A percentile compares a stretch with the other conserved stretches of the same genome.
Evolutionary conservation across 306 rosid genomes (phyloP).

Genomic region (Fragaria vesca): DNA sequence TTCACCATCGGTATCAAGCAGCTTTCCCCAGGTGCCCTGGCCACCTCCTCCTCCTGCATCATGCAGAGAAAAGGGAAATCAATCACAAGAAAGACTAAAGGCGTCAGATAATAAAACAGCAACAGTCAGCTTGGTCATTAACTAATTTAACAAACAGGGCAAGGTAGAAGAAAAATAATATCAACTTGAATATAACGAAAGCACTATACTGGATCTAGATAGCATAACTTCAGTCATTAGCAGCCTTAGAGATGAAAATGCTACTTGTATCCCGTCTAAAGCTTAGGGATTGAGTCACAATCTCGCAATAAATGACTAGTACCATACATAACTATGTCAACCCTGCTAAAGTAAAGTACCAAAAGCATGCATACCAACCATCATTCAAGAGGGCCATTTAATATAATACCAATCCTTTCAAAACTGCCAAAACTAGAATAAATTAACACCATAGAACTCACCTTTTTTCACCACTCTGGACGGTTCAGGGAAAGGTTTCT

Average conservation of each 20-base stretch:
- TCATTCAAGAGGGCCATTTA: too few species aligned
- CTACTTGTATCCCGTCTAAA: not conserved
- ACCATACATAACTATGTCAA: not conserved
- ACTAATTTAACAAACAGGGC: too few species aligned
- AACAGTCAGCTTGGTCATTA: not conserved
- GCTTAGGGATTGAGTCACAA: not conserved
- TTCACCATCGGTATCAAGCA: conserved; percentile 53
- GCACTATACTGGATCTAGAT: not conserved
- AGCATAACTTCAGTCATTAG: not conserved
- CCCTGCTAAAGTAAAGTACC: not conserved
- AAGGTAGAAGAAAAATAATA: not conserved
- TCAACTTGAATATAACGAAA: not conserved
- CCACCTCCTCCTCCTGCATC: conserved; percentile 59
- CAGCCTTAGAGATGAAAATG: not conserved
- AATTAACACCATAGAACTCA: too few species aligned
- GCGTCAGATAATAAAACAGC: not conserved
- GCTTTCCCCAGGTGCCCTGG: conserved; percentile 65
- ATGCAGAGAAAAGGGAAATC: not conserved
- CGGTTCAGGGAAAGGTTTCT: too few species aligned
- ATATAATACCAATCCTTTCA: too few species aligned
- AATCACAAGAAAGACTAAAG: not conserved
- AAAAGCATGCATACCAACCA: not conserved
- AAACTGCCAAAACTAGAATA: too few species aligned
- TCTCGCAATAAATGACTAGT: not conserved
- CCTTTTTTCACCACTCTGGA: too few species aligned